These are phyloP conservation scores for Phycomyces blakesleeanus DNA, from an alignment of 192 early-diverging fungal genomes.

Conservation along the genomic window DNA sequence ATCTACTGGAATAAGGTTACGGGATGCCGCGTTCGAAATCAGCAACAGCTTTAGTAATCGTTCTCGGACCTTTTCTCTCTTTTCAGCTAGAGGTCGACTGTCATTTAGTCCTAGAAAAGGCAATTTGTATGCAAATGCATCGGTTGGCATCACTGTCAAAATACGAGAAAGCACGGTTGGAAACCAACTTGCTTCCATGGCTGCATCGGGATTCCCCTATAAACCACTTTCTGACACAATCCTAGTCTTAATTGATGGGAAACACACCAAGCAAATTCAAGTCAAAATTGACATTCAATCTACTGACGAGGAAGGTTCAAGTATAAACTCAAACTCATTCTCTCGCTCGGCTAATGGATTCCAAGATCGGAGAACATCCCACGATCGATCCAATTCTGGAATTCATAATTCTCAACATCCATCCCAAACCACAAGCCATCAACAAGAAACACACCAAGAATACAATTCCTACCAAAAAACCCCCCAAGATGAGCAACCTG, in stretches of 20 bases:
- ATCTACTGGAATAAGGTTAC: not conserved
- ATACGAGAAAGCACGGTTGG: not conserved
- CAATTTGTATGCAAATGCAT: not conserved
- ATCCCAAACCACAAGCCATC: no score
- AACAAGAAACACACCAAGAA: no score
- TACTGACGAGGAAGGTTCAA: not conserved
- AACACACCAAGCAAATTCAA: not conserved
- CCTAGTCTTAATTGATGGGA: slow-evolving; percentile 1
- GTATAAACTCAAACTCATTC: not conserved
- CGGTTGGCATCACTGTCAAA: not conserved
- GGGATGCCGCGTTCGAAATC: not conserved
- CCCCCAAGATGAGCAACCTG: no score
- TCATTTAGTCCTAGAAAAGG: not conserved
- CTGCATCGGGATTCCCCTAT: not conserved
- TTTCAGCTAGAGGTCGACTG: not conserved
- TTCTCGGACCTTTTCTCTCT: slow-evolving; percentile 4
- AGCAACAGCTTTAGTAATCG: not conserved
- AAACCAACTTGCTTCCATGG: not conserved
- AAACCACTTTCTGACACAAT: slow-evolving; percentile 7
- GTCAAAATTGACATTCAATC: slow-evolving; percentile 1
- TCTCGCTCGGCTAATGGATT: not conserved
- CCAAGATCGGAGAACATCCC: not conserved
- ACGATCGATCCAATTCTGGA: not conserved
- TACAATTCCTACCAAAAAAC: no score
- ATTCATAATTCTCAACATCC: not conserved